phyloP scores from a whole-genome alignment of 2,329 filamentous ascomycete genomes.

The Fusarium newnesense region DNA sequence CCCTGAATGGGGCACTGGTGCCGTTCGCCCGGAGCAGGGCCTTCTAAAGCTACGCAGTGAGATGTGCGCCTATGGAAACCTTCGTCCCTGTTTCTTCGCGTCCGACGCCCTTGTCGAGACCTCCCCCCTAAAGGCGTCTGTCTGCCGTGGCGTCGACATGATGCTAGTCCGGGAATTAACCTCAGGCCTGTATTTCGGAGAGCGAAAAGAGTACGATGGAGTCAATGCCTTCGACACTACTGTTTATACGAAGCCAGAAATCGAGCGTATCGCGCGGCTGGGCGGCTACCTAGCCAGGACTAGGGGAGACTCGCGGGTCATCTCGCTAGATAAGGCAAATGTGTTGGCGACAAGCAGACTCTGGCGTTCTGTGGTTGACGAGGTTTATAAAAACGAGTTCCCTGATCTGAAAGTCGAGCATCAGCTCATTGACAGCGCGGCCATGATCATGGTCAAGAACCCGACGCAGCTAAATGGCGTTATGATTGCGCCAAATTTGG shows the following conservation, averaged over 20 bases:
- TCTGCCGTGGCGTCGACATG: constrained; percentile 91
- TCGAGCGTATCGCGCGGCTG: constrained; percentile 87
- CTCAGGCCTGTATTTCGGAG: constrained; percentile 95
- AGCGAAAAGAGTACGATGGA: constrained; percentile 78
- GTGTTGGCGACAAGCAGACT: constrained; percentile 89
- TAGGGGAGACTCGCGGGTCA: constrained; percentile 75
- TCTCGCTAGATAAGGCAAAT: constrained; percentile 95
- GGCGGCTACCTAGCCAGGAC: constrained; percentile 84
- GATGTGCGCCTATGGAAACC: constrained; percentile 93
- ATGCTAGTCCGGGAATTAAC: constrained; percentile 94
- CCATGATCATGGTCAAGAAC: constrained; percentile 98
- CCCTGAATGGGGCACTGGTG: constrained; percentile 94
- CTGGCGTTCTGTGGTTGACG: constrained; percentile 88
- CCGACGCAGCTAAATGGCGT: constrained; percentile 88
- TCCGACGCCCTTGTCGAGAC: constrained; percentile 84
- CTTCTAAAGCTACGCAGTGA: constrained; percentile 92
- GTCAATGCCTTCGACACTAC: constrained; percentile 81
- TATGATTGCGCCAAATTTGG: constrained; percentile 88
- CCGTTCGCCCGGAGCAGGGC: constrained; percentile 91
- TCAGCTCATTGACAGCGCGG: constrained; percentile 95
- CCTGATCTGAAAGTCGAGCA: constrained; percentile 86
- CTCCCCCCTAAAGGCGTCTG: constrained; percentile 86
- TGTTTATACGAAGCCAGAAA: constrained; percentile 84
- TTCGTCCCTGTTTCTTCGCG: constrained; percentile 95
- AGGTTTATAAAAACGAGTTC: constrained; percentile 90